Percentiles rank a stretch among this genome's conserved stretches.
Evolutionary conservation across 352 stramenopile species (phyloP).

Genomic region (Pythium biforme): DNA sequence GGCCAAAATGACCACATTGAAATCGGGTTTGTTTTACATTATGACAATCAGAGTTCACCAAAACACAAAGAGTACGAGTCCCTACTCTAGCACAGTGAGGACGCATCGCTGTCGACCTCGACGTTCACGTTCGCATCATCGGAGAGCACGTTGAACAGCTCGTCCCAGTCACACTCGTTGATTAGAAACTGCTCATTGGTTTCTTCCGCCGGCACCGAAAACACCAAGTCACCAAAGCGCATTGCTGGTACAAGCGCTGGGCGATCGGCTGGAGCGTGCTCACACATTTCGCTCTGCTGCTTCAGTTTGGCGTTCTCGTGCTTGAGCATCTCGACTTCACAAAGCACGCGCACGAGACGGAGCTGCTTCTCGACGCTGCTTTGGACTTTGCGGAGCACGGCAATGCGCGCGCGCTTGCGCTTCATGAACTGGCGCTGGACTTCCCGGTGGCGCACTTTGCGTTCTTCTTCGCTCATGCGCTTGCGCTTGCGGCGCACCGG

Average conservation of each 20-base stretch:
- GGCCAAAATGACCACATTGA: too few relatives aligned
- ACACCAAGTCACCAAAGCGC: constrained; percentile 17
- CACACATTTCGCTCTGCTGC: constrained; percentile 4
- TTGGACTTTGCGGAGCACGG: constrained; percentile 19
- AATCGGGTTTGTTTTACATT: too few relatives aligned
- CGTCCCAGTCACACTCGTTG: constrained; percentile 15
- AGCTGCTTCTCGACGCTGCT: constrained; percentile 16
- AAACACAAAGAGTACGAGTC: too few relatives aligned
- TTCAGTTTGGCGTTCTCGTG: constrained; percentile 9
- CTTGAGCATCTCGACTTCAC: constrained; percentile 18
- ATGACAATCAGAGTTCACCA: too few relatives aligned
- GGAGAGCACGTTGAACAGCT: constrained; percentile 19
- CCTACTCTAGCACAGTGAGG: constrained; percentile 10
- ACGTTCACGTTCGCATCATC: background rate
- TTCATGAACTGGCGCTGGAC: constrained; percentile 31
- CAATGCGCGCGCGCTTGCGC: constrained; percentile 24
- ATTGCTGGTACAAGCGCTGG: background rate
- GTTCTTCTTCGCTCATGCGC: constrained; percentile 24
- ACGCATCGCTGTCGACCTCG: constrained; percentile 9
- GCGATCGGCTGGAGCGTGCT: too few relatives aligned
- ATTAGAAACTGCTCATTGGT: constrained; percentile 3
- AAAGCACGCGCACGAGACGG: constrained; percentile 9
- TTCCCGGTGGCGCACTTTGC: constrained; percentile 25
- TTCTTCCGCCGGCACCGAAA: constrained; percentile 11
- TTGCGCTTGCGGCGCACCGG: constrained; percentile 20